Evolutionary conservation across 495 filamentous ascomycete species (phyloP), one percentile per base, ranked within the genome.

Genomic region (Xylaria telfairii): DNA sequence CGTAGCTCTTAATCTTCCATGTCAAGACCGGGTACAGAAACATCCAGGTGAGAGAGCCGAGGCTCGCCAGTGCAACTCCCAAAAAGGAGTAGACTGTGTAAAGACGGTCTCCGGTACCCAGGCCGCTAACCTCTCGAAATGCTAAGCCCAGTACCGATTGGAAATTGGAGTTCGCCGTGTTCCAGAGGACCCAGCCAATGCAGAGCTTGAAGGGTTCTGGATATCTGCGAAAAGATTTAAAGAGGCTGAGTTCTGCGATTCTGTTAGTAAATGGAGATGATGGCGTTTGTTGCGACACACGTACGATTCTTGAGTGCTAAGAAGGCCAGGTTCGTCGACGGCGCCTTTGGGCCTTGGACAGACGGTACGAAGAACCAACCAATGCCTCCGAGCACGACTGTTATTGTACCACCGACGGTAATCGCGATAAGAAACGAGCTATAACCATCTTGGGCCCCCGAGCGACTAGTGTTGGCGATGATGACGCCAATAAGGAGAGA

Each of bases 161-260:
- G 46, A 70, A 72, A 46, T 76, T 76, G 32, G 53, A 69, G 41
- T 62, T 74, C 30, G 68, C 64, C 49, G 72, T 76, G 42, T 76
- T 75, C 74, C 74, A 76, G 28, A 76, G 72, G 57, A 76, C 64
- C 74, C 74, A 76, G 51, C 73, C 74, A 51, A 76, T 74, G 73
- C 74, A 76, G 26, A 76, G 72, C 51, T 76, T 76, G 51, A 76
- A 76, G 26, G 74, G 68, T 21, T 76, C 73, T 1, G 74, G 69
- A 46, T 76, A 76, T 12, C 69, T 64, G 7, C 34, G 60, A 15
- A 67, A 59, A 19, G 72, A 72, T 26, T 54, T 59, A 3, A 76
- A 63, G 34, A 74, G 67, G 13, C 46, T 34, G 19, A 75, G 54
- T 73, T 67, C 70, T 71, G 63, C 24, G 28, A 44, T 13, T 12